Percentiles rank a stretch among this genome's conserved stretches.
Conservation (phyloP, 2,329 filamentous ascomycete species). For the Xylariaceae sp. region DNA sequence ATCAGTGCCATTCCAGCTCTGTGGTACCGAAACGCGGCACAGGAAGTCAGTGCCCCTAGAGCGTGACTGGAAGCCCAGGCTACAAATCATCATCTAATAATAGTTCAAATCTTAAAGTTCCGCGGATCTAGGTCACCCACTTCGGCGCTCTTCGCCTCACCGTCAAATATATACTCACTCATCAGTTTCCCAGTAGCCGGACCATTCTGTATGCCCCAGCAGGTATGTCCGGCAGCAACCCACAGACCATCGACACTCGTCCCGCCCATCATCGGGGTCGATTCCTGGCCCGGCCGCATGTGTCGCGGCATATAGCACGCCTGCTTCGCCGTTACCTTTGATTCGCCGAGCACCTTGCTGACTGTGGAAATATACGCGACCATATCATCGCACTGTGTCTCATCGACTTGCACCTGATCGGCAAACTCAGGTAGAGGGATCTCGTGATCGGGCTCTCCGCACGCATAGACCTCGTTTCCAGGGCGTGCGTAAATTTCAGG, state of each 20-base stretch:
- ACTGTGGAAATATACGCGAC: slow-evolving; percentile 70
- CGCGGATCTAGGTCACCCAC: slow-evolving; percentile 64
- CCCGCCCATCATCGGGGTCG: slow-evolving; percentile 70
- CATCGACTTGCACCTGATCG: slow-evolving; percentile 72
- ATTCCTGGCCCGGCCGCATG: slow-evolving; percentile 53
- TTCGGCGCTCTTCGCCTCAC: slow-evolving; percentile 62
- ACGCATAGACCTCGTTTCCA: slow-evolving; percentile 86
- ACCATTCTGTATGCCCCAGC: slow-evolving; percentile 97
- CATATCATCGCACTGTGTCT: slow-evolving; percentile 76
- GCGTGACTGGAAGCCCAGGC: too few species aligned
- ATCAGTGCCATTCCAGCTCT: too few species aligned
- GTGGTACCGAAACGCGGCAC: too few species aligned
- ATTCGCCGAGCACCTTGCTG: slow-evolving; percentile 60
- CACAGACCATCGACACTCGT: slow-evolving; percentile 71
- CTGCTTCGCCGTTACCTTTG: slow-evolving; percentile 70
- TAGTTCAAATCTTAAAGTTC: slow-evolving; percentile 50
- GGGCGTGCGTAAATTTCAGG: slow-evolving; percentile 94
- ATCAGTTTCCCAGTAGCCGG: slow-evolving; percentile 81
- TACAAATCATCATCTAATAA: too few species aligned
- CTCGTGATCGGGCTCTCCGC: slow-evolving; percentile 75
- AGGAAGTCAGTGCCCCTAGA: too few species aligned
- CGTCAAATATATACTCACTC: slow-evolving; percentile 75
- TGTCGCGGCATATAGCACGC: slow-evolving; percentile 92
- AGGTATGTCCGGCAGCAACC: slow-evolving; percentile 87
- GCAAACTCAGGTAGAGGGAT: slow-evolving; percentile 72